Evolutionary conservation across 148 eudicot species (phyloP), one percentile per base, ranked within the genome.

Genomic region (Amaranthus cruentus): DNA sequence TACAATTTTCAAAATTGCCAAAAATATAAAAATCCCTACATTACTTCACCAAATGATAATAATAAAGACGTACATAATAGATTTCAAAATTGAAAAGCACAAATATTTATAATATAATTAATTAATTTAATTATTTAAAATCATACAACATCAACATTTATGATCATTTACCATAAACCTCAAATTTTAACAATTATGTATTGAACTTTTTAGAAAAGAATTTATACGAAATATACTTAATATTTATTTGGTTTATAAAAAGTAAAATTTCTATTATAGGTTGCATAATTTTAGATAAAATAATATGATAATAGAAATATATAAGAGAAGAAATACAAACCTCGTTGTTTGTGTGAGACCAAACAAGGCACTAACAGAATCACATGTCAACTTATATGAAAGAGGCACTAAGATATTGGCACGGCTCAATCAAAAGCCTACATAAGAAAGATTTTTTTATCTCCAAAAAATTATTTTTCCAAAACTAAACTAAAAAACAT

Each of bases 351-450:
- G 63, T 60, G 63, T 4, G 13, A 21, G 15, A 60, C 12, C 63
- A 60, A 60, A 60, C 43, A 60, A 60, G 38, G 4, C 44, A 28
- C 63, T 28, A 6, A 60, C 1, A 60, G 8, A 50, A 59, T 5
- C 46, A 55, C 63, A 70, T 70, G 46, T 13, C 46, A 46, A 55
- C 4, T 7, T 44, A 63, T 4, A 76, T 79, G 83, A 77, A 83
- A 77, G 83, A 75, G 66, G 75, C 83, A 83, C 63, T 83, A 74
- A 77, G 85, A 83, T 83, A 83, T 83, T 83, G 85, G 85, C 85
- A 74, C 85, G 85, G 83, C 85, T 83, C 85, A 83, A 83, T 83
- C 85, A 83, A 74, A 77, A 69, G 80, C 74, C 61, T 9, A 11
- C 51, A 9, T 4, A 14, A 63, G 13, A 61, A 43, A 15, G 55